Base-by-base conservation (phyloP, 192 early-diverging fungal genomes). In the Oehlia diaphana region DNA sequence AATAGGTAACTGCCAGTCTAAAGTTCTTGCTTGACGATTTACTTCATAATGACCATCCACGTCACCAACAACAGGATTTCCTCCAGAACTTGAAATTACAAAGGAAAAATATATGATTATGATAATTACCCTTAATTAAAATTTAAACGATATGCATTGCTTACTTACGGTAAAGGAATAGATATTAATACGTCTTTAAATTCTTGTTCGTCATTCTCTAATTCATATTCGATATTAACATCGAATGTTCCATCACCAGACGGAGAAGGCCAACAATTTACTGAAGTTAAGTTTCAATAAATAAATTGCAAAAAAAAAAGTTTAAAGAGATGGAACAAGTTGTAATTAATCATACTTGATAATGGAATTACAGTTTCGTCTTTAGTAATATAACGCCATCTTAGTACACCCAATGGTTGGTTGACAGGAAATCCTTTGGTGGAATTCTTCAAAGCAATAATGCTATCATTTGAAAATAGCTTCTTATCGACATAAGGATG, bases 261-360 rank as follows among this genome's bases (percentile, higher is more conserved):
- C 39, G 94, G 96, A 23, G 96, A 94, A 28, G 98, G 97, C 98
- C 98, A 99, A 88, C 98, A 99, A 87, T 95, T 99, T 83, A 98
- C 93, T 94, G 81, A 70, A 39, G n/a, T 64, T 37, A 63, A 28
- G 13, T 23, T 50, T 28, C 74, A 37, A n/a, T 68, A 63, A 69
- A 50, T 49, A 81, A 21, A 13, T 9, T 9, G 2, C 53, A 76
- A 33, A 65, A 58, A n/a, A 31, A 14, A 31, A 74, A 9, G 14
- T 12, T 9, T n/a, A 9, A n/a, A 26, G 9, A 33, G 13, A 63
- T 19, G 9, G 12, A 50, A 26, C 10, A 35, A 33, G 0, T 37
- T 28, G 16, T 23, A 75, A 39, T 65, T 7, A 9, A 44, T 83
- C 87, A 74, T 88, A 94, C 93, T 91, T 61, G 91, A 86, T 19